Conservation (phyloP, 2,329 filamentous ascomycete genomes). For the Endoconidiophora polonica region DNA sequence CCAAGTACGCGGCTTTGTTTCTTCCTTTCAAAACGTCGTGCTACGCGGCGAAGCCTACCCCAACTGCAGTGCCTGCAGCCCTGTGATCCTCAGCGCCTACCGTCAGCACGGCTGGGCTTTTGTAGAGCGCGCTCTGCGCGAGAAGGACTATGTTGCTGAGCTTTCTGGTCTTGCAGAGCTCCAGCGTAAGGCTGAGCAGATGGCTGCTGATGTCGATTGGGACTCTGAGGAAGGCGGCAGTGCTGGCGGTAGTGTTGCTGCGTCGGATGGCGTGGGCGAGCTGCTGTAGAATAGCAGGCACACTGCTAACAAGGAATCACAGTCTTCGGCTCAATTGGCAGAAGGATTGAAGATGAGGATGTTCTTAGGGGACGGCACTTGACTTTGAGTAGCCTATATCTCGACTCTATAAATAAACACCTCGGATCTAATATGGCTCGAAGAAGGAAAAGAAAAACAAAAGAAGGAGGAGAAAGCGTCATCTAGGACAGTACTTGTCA, state of each 20-base stretch:
- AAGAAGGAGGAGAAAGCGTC: too few species aligned
- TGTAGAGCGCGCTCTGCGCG: constrained; percentile 54
- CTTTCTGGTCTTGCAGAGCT: constrained; percentile 59
- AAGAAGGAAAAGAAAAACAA: too few species aligned
- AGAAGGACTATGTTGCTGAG: constrained; percentile 65
- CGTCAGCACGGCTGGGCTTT: constrained; percentile 56
- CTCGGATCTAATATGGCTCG: too few species aligned
- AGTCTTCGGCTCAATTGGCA: too few species aligned
- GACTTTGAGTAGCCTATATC: too few species aligned
- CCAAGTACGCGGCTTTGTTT: constrained; percentile 62
- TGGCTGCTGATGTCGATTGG: constrained; percentile 40
- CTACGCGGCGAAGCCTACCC: constrained; percentile 63
- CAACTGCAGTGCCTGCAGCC: constrained; percentile 66
- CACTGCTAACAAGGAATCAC: background rate
- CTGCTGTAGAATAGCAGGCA: constrained; percentile 21
- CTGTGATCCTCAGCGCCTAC: constrained; percentile 51
- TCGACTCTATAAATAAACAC: too few species aligned
- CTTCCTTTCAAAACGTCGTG: constrained; percentile 55
- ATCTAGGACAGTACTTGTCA: too few species aligned
- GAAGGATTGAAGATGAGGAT: too few species aligned
- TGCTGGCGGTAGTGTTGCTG: constrained; percentile 16
- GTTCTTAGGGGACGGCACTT: too few species aligned
- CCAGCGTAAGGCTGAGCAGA: constrained; percentile 39
- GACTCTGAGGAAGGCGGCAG: constrained; percentile 26
- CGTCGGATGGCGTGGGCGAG: constrained; percentile 38